Conservation (phyloP, 106 monocot genomes). For the Narthecium ossifragum region DNA sequence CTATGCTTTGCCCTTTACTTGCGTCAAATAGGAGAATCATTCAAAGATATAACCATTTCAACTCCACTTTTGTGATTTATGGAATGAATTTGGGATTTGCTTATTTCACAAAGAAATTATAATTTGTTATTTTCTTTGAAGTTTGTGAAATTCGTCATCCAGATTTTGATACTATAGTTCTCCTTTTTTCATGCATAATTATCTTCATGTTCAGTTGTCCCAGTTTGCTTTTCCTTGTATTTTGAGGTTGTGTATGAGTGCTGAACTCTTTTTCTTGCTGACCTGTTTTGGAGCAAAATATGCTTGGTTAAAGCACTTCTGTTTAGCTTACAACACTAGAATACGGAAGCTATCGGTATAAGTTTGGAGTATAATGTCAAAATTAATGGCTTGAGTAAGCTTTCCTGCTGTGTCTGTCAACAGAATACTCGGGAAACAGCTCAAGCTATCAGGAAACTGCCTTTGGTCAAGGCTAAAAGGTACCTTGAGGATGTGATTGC, state of each 20-base stretch:
- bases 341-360: background rate
- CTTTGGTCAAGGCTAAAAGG: slow-evolving; percentile 54
- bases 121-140: background rate
- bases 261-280: background rate
- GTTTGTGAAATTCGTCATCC: too few species aligned
- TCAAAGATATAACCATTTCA: background rate
- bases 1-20: too few species aligned
- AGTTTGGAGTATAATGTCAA: background rate
- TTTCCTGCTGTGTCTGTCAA: background rate
- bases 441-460: slow-evolving; percentile 40
- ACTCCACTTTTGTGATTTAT: background rate
- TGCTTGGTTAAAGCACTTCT: too few species aligned
- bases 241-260: background rate
- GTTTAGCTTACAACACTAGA: background rate
- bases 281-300: too few species aligned
- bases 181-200: too few species aligned
- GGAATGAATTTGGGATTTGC: background rate
- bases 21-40: too few species aligned
- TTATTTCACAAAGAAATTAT: background rate
- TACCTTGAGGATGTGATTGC: slow-evolving; percentile 80
- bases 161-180: too few species aligned
- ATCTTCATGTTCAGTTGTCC: too few species aligned
- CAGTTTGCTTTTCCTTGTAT: background rate
- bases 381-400: background rate
- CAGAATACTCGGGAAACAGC: slow-evolving; percentile 74